phyloP scores from a whole-genome alignment of 2,329 filamentous ascomycete genomes.

The Exophiala calicioides region DNA sequence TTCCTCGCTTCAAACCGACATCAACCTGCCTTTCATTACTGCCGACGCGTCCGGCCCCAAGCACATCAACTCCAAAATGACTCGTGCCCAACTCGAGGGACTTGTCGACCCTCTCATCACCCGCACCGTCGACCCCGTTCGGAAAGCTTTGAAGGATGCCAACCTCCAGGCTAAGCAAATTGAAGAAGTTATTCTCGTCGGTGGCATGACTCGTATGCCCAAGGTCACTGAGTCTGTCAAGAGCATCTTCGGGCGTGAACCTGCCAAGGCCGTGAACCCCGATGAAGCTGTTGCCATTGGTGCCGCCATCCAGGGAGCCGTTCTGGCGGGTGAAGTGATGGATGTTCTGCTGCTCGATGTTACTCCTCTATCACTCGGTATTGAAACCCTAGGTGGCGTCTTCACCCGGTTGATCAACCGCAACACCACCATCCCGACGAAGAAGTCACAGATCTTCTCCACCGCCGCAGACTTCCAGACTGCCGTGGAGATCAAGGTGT shows the following conservation, averaged over 20 bases:
- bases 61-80: conserved; percentile 97
- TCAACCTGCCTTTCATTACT: conserved; percentile 98
- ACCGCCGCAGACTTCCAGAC: conserved; percentile 98
- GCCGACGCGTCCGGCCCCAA: conserved; percentile 93
- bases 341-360: conserved; percentile 94
- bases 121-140: conserved; percentile 85
- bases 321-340: conserved; percentile 94
- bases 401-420: conserved; percentile 98
- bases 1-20: conserved; percentile 91
- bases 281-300: conserved; percentile 98
- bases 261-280: conserved; percentile 97
- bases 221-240: conserved; percentile 97
- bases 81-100: conserved; percentile 86
- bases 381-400: conserved; percentile 96
- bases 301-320: conserved; percentile 95
- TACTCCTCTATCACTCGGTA: conserved; percentile 93
- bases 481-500: conserved; percentile 99
- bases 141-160: conserved; percentile 96
- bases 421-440: conserved; percentile 98
- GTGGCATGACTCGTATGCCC: conserved; percentile 99
- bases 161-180: conserved; percentile 88
- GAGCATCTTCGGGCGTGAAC: conserved; percentile 93
- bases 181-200: conserved; percentile 95
- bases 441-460: conserved; percentile 98
- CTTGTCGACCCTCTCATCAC: conserved; percentile 87